These are phyloP conservation scores for Geotrichum australiense DNA, from an alignment of 1,139 yeast genomes.

Conservation along the genomic window DNA sequence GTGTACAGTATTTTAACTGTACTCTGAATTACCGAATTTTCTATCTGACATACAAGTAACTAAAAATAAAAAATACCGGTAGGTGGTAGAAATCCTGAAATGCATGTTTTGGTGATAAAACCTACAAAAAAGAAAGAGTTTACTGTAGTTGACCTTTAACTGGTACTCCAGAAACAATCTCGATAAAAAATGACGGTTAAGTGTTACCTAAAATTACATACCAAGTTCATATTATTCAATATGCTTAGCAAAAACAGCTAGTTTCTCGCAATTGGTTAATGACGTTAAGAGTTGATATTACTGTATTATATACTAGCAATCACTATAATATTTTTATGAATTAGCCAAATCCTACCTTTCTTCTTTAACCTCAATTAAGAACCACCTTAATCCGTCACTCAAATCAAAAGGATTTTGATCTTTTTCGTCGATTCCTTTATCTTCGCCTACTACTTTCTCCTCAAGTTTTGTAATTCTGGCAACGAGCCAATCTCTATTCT, in stretches of 20 bases:
- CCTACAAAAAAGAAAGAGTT: too few relatives aligned
- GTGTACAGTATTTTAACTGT: too few relatives aligned
- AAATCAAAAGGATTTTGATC: slow-evolving; percentile 44
- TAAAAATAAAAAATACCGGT: too few relatives aligned
- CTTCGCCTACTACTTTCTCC: slow-evolving; percentile 38
- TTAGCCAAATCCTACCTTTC: slow-evolving; percentile 21
- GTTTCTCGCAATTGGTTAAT: too few relatives aligned
- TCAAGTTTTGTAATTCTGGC: slow-evolving; percentile 51
- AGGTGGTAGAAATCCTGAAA: too few relatives aligned
- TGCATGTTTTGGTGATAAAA: too few relatives aligned
- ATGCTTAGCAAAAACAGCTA: neutral
- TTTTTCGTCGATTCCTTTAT: slow-evolving; percentile 21
- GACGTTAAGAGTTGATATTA: too few relatives aligned
- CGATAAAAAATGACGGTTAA: too few relatives aligned
- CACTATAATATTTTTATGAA: neutral
- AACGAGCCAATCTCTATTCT: slow-evolving; percentile 60
- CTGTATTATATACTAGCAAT: neutral
- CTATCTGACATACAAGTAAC: too few relatives aligned
- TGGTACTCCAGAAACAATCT: too few relatives aligned
- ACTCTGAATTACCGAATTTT: too few relatives aligned
- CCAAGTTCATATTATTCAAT: neutral
- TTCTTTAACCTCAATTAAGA: slow-evolving; percentile 30
- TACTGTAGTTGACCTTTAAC: too few relatives aligned
- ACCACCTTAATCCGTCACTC: slow-evolving; percentile 41
- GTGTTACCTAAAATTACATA: slow-evolving; percentile 1